A percentile compares a stretch with the other conserved stretches of the same genome.
phyloP scores from a whole-genome alignment of 345 rosid genomes.

The Kernera saxatilis region DNA sequence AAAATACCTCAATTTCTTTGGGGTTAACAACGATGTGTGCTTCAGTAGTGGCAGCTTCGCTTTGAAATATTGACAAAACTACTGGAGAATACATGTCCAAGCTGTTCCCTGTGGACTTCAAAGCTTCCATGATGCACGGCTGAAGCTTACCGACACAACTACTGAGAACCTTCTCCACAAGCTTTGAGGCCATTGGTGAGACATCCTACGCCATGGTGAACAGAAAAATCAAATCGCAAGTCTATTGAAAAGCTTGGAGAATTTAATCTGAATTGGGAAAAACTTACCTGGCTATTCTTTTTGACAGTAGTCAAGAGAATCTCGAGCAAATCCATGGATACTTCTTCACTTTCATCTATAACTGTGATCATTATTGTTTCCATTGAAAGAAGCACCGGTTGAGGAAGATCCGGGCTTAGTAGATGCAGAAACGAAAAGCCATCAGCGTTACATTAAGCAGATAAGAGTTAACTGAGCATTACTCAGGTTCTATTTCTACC shows the following conservation, averaged over 20 bases:
- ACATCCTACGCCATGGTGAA: slow-evolving; percentile 33
- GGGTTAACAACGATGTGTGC: slow-evolving; percentile 20
- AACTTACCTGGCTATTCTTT: slow-evolving; percentile 52
- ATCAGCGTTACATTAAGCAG: neutral
- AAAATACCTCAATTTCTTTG: slow-evolving; percentile 44
- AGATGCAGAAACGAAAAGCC: slow-evolving; percentile 24
- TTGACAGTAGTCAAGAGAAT: slow-evolving; percentile 56
- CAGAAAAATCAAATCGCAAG: slow-evolving; percentile 1
- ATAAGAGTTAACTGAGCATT: neutral
- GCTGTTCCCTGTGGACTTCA: slow-evolving; percentile 36
- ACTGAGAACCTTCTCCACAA: slow-evolving; percentile 54
- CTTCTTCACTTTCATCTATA: slow-evolving; percentile 63
- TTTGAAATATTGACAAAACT: slow-evolving; percentile 46
- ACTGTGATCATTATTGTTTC: slow-evolving; percentile 66
- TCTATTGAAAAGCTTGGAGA: neutral
- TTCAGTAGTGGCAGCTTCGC: slow-evolving; percentile 19
- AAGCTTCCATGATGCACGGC: slow-evolving; percentile 49
- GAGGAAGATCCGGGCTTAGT: slow-evolving; percentile 50
- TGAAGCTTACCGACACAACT: slow-evolving; percentile 54
- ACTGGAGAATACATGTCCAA: slow-evolving; percentile 56
- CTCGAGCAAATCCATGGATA: slow-evolving; percentile 52
- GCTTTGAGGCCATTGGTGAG: slow-evolving; percentile 39
- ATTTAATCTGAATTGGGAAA: neutral
- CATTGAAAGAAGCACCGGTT: slow-evolving; percentile 45
- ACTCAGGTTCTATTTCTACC: slow-evolving; percentile 34